Conservation (phyloP, 2,329 filamentous ascomycete species). For the Fusarium robinianum region DNA sequence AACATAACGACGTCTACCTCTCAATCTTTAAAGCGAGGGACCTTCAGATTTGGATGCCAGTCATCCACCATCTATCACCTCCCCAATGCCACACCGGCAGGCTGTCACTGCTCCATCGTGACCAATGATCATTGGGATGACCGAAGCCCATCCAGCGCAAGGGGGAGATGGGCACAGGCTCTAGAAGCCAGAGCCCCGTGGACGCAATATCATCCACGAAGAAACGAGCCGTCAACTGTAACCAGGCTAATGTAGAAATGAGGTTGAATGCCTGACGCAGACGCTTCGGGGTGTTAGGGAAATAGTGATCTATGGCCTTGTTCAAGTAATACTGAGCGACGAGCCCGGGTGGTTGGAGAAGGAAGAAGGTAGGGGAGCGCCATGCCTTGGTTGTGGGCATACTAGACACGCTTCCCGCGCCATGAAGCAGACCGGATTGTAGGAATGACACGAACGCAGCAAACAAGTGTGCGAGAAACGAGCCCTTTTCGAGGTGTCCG, state of each 20-base stretch:
- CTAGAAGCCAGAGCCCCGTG: constrained; percentile 76
- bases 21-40: too few species aligned
- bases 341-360: constrained; percentile 69
- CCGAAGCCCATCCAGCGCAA: constrained; percentile 70
- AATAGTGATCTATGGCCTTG: constrained; percentile 37
- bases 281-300: constrained; percentile 51
- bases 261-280: constrained; percentile 62
- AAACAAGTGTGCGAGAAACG: constrained; percentile 29
- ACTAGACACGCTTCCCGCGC: constrained; percentile 68
- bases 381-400: constrained; percentile 58
- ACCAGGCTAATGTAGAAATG: constrained; percentile 66
- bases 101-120: constrained; percentile 65
- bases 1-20: background rate
- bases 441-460: constrained; percentile 55
- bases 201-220: constrained; percentile 78
- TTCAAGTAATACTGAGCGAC: constrained; percentile 57
- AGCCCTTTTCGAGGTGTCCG: constrained; percentile 46
- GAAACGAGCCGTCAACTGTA: constrained; percentile 65
- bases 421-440: constrained; percentile 72
- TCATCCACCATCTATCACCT: constrained; percentile 66
- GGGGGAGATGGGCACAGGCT: constrained; percentile 78
- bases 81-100: constrained; percentile 61
- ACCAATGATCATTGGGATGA: constrained; percentile 63
- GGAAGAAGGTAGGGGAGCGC: constrained; percentile 69
- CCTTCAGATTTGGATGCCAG: constrained; percentile 40